These are phyloP conservation scores for Thielaviopsis euricoi DNA, from an alignment of 2,329 filamentous ascomycete genomes.

Conservation along the genomic window DNA sequence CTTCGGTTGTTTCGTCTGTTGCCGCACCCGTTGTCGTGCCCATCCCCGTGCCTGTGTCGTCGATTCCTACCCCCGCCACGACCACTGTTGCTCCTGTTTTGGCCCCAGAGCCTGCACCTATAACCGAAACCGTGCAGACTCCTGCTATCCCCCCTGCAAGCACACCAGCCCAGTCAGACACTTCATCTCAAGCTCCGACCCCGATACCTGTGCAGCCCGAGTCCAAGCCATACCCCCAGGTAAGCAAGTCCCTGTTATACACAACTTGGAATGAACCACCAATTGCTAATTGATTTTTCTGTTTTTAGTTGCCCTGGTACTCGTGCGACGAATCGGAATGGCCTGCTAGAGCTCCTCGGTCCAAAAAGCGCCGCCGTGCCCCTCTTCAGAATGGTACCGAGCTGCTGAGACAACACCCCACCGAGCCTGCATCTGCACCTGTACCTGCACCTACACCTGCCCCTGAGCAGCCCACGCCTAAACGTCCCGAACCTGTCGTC, in stretches of 20 bases:
- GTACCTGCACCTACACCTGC: neutral
- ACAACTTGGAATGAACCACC: neutral
- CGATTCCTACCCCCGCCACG: neutral
- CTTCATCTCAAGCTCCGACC: neutral
- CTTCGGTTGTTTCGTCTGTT: conserved; percentile 4
- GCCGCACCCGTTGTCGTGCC: neutral
- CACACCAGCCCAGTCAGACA: neutral
- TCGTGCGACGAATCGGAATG: conserved; percentile 35
- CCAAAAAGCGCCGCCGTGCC: conserved; percentile 9
- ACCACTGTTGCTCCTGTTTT: neutral
- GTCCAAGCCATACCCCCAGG: conserved; percentile 1
- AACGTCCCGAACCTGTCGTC: neutral
- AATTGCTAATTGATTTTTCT: neutral
- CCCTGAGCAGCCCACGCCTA: neutral
- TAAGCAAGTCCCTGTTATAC: neutral
- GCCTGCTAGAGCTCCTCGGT: conserved; percentile 24
- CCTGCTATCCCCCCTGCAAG: neutral
- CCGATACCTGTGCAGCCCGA: neutral
- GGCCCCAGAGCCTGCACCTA: neutral
- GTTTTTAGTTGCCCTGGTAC: conserved; percentile 37
- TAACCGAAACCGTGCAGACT: neutral
- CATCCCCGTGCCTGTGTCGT: neutral
- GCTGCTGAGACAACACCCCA: conserved; percentile 11
- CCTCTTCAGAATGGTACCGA: conserved; percentile 5
- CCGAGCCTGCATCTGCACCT: neutral